Evolutionary conservation across 352 stramenopile genomes (phyloP).

Genomic region (Halophytophthora batemanensis): DNA sequence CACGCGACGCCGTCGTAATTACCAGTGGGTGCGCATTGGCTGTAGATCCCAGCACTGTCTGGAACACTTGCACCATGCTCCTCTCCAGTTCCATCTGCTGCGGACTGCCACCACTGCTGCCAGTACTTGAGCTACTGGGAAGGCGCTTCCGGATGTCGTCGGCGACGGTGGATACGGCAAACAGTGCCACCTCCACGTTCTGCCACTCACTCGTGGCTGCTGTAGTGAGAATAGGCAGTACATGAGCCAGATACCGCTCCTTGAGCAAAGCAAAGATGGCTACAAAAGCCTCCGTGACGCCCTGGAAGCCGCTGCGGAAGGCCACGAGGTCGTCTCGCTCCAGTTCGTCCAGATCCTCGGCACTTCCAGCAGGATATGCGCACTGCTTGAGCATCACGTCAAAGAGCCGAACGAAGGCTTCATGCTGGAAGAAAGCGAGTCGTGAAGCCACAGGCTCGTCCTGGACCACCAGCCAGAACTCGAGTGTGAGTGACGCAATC

Average conservation of each 20-base stretch:
- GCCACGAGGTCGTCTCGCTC: slow-evolving; percentile 56
- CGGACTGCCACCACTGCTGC: slow-evolving; percentile 1
- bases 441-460: slow-evolving; percentile 63
- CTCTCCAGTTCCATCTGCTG: slow-evolving; percentile 33
- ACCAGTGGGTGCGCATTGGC: slow-evolving; percentile 35
- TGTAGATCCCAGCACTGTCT: slow-evolving; percentile 30
- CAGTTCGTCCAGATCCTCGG: slow-evolving; percentile 52
- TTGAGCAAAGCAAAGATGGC: slow-evolving; percentile 54
- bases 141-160: slow-evolving; percentile 63
- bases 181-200: slow-evolving; percentile 50
- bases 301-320: slow-evolving; percentile 59
- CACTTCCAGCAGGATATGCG: slow-evolving; percentile 35
- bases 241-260: slow-evolving; percentile 39
- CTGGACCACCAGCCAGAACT: slow-evolving; percentile 72
- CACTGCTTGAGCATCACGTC: slow-evolving; percentile 61
- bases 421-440: slow-evolving; percentile 47
- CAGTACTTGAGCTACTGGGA: slow-evolving; percentile 6
- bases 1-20: slow-evolving; percentile 41
- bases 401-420: slow-evolving; percentile 55
- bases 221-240: slow-evolving; percentile 29
- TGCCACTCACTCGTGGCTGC: slow-evolving; percentile 37
- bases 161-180: slow-evolving; percentile 48
- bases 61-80: slow-evolving; percentile 45
- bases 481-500: slow-evolving; percentile 68
- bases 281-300: slow-evolving; percentile 51